Base-by-base conservation (phyloP, 2,329 filamentous ascomycete species). In the Harringtonia lauricola region DNA sequence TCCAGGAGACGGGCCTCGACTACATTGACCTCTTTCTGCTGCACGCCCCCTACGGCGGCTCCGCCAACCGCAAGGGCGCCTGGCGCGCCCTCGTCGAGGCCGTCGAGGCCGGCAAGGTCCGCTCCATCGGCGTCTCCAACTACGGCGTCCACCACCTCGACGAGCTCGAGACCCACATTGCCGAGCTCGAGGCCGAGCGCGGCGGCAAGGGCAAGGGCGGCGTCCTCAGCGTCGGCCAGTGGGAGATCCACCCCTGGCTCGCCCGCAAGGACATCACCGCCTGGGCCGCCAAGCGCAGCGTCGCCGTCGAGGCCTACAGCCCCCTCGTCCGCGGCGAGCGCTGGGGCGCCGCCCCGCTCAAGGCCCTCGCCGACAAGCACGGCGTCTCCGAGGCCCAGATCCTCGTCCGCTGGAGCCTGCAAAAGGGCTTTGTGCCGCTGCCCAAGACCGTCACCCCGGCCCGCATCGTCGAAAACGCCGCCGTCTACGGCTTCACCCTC, bases 211-310 rank as follows among this genome's bases (percentile, higher is more conserved):
- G 79, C 10, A 80, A 77, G 51, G 79, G 76, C 36, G 86, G 86
- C 21, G 67, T 86, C 34, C 73, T 95, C 55, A 83, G 81, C 48
- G 83, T 95, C 31, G 88, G 86, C 34, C 89, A 95, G 63, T 87
- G 83, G 63, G 89, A 95, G 64, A 66, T 95, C 12, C 89, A 95
- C 62, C 89, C 89, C 1, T 95, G 87, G 88, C 76, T 88, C 35
- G 71, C 79, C 9, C 72, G 88, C n/a, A 66, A 71, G 19, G 87
- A 95, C 55, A 86, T 95, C 48, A 79, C 81, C 9, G 66, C 75
- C 38, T 95, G 88, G 87, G 84, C 83, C 53, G 61, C 70, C 49
- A 69, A 80, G 59, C 70, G 77, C 17, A 70, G 70, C 47, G 66
- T 85, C 18, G 71, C 77, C 28, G 59, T 84, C 14, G 71, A 87